Base-by-base conservation (phyloP, 148 eudicot genomes). In the Hydrangea macrophylla region DNA sequence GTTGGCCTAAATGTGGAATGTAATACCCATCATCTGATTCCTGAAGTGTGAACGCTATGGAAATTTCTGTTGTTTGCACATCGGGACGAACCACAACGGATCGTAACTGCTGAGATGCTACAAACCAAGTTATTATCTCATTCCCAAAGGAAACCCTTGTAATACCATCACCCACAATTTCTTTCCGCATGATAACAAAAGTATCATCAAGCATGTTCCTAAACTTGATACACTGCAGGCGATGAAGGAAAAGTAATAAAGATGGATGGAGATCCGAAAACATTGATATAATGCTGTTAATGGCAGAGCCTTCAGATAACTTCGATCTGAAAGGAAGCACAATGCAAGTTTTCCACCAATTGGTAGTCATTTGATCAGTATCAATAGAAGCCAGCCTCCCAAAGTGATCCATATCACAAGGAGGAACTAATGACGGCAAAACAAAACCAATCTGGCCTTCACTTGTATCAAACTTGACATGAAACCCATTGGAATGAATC, bases 391-490 rank as follows among this genome's bases (percentile, higher is more conserved):
- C 87, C 69, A 88, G 78, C 76, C 79, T 77, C 56, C 65, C 60
- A 65, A 80, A 80, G 44, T 75, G 76, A 64, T 87, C 81, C 69
- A 83, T 62, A 78, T 90, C 85, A 79, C 89, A 87, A 45, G 97
- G 88, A 77, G 96, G 84, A 48, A 88, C 69, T 42, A 75, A 58
- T 32, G 99, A 87, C 62, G 97, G 97, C 48, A 94, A 75, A 67
- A 94, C 93, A 85, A 90, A 94, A 64, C 99, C 99, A 73, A 94
- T 94, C 79, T 90, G 91, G 75, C 93, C 99, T 78, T 85, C 88
- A 51, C 83, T 77, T 64, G 84, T 82, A 76, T 94, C 97, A 81
- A 94, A 94, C 83, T 94, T 94, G 45, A 94, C 84, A 82, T 94
- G 96, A 73, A 86, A 90, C 69, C 99, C 97, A 68, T 94, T 94